A percentile compares a stretch with the other conserved stretches of the same genome.
Conservation (phyloP, 1,284 basidiomycete genomes). For the Sporisorium scitamineum region DNA sequence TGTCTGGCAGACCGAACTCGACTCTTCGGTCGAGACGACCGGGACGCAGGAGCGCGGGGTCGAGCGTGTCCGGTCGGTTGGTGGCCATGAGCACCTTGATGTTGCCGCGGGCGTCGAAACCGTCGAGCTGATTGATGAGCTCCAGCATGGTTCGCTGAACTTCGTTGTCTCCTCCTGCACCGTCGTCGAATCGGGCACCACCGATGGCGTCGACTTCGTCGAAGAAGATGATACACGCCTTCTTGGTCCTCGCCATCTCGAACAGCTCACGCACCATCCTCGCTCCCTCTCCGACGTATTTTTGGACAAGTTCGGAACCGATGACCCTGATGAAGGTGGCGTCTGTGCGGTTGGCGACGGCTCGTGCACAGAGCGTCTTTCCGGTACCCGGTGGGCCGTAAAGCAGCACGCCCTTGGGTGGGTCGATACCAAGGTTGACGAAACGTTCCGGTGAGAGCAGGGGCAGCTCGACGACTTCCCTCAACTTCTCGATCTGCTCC, state of each 20-base stretch:
- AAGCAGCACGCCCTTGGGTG: slow-evolving; percentile 96
- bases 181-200: slow-evolving; percentile 98
- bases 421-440: slow-evolving; percentile 97
- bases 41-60: slow-evolving; percentile 94
- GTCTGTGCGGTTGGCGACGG: slow-evolving; percentile 98
- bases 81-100: slow-evolving; percentile 99
- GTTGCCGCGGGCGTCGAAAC: slow-evolving; percentile 97
- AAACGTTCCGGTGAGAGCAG: slow-evolving; percentile 90
- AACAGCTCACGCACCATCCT: slow-evolving; percentile 99
- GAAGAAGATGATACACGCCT: slow-evolving; percentile 99
- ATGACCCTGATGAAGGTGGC: slow-evolving; percentile 99
- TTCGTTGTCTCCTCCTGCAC: slow-evolving; percentile 98
- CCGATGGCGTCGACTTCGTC: slow-evolving; percentile 98
- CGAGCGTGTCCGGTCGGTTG: slow-evolving; percentile 96
- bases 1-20: slow-evolving; percentile 95
- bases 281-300: slow-evolving; percentile 99
- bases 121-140: slow-evolving; percentile 97
- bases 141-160: slow-evolving; percentile 99
- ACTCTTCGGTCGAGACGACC: slow-evolving; percentile 95
- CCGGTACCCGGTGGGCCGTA: slow-evolving; percentile 97
- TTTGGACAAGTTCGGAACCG: slow-evolving; percentile 98
- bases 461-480: slow-evolving; percentile 99
- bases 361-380: slow-evolving; percentile 97
- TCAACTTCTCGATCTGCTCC: slow-evolving; percentile 98
- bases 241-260: slow-evolving; percentile 98